Percentiles rank a stretch among this genome's conserved stretches.
These are phyloP conservation scores for Phytophthora ohioensis DNA, from an alignment of 352 stramenopile species.

Conservation along the genomic window DNA sequence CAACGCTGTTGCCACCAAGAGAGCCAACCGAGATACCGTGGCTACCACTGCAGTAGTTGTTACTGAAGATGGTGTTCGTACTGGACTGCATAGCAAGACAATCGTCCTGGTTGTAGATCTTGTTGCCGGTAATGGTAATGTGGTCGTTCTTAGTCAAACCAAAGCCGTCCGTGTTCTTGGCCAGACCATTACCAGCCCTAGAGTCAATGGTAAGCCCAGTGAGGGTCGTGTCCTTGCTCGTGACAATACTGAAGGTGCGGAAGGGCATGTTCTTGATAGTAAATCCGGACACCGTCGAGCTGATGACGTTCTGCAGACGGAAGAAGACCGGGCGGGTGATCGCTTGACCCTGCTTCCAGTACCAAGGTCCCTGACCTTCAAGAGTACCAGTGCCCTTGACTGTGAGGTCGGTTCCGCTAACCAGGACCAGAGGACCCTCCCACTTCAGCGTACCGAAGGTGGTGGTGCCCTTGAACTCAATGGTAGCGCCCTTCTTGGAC, in stretches of 20 bases:
- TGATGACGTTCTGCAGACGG: slow-evolving; percentile 6
- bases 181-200: slow-evolving; percentile 3
- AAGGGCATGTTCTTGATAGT: slow-evolving; percentile 42
- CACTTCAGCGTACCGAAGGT: slow-evolving; percentile 43
- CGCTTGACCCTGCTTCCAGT: slow-evolving; percentile 41
- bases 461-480: slow-evolving; percentile 41
- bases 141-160: slow-evolving; percentile 20
- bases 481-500: slow-evolving; percentile 33
- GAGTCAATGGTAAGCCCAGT: slow-evolving; percentile 20
- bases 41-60: slow-evolving; percentile 21
- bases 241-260: slow-evolving; percentile 37
- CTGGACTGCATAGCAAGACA: slow-evolving; percentile 27
- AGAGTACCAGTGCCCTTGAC: slow-evolving; percentile 38
- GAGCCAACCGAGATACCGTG: slow-evolving; percentile 47
- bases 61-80: slow-evolving; percentile 30
- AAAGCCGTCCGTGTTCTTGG: slow-evolving; percentile 28
- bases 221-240: slow-evolving; percentile 23
- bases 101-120: slow-evolving; percentile 31
- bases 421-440: slow-evolving; percentile 37
- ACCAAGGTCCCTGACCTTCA: slow-evolving; percentile 43
- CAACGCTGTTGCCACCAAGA: slow-evolving; percentile 29
- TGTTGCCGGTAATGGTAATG: slow-evolving; percentile 21
- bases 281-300: slow-evolving; percentile 36
- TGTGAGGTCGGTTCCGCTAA: slow-evolving; percentile 26
- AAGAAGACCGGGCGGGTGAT: slow-evolving; percentile 30